phyloP scores from a whole-genome alignment of 2,329 filamentous ascomycete genomes.

The Xylaria sp. region DNA sequence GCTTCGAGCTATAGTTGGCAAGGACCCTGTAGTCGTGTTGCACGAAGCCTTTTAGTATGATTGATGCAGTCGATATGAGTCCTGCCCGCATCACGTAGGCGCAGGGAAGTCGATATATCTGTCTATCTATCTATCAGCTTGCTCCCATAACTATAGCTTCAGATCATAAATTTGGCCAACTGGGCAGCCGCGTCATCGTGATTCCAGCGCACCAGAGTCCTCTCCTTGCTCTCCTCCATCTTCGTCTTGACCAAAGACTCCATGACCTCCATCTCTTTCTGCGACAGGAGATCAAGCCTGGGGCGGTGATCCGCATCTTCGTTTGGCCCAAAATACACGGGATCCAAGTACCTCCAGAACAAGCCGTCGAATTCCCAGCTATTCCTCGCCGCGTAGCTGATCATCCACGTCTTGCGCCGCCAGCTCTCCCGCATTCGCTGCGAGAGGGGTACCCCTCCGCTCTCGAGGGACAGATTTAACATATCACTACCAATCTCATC shows the following conservation, averaged over 20 bases:
- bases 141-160: background rate
- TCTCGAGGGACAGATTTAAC: background rate
- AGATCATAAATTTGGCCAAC: background rate
- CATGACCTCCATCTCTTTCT: conserved; percentile 18
- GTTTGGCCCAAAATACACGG: conserved; percentile 13
- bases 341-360: conserved; percentile 14
- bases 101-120: background rate
- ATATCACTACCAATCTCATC: background rate
- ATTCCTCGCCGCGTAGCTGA: conserved; percentile 21
- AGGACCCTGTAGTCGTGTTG: background rate
- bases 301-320: conserved; percentile 18
- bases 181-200: background rate
- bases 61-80: background rate
- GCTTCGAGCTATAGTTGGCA: background rate
- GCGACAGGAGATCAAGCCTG: conserved; percentile 22
- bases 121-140: too few relatives aligned
- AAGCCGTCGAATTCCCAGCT: conserved; percentile 13
- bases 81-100: too few relatives aligned
- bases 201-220: conserved; percentile 18
- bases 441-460: conserved; percentile 45
- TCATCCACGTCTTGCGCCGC: conserved; percentile 12
- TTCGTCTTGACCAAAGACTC: conserved; percentile 24
- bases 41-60: background rate
- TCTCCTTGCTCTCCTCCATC: conserved; percentile 14
- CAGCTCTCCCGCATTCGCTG: conserved; percentile 50